phyloP scores from a whole-genome alignment of 1,284 basidiomycete genomes.

The Marasmius tenuissimus region DNA sequence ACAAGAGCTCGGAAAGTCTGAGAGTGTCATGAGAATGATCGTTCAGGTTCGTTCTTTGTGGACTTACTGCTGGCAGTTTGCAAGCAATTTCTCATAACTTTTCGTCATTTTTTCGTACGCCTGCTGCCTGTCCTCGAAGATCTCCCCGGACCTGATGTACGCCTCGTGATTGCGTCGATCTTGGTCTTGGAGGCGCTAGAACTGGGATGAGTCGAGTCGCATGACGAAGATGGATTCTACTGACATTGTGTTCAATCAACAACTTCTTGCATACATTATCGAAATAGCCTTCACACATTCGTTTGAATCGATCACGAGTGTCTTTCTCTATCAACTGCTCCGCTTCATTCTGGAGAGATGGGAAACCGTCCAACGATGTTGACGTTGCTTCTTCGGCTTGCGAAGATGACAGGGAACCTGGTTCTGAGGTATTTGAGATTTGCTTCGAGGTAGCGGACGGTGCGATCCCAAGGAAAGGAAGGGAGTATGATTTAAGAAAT shows the following conservation, averaged over 20 bases:
- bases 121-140: conserved; percentile 98
- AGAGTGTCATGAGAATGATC: neutral
- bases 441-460: conserved; percentile 57
- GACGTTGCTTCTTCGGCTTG: conserved; percentile 31
- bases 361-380: conserved; percentile 36
- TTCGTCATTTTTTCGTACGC: conserved; percentile 98
- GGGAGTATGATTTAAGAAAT: conserved; percentile 83
- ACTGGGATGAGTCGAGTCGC: conserved; percentile 6
- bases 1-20: conserved; percentile 88
- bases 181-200: conserved; percentile 90
- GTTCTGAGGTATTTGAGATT: conserved; percentile 50
- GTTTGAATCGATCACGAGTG: conserved; percentile 85
- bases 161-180: conserved; percentile 97
- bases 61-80: conserved; percentile 80
- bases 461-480: conserved; percentile 76
- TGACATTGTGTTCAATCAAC: conserved; percentile 86
- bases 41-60: neutral
- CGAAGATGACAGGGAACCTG: conserved; percentile 49
- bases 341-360: conserved; percentile 46
- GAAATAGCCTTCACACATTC: conserved; percentile 93
- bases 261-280: conserved; percentile 90
- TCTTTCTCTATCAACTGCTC: conserved; percentile 83
- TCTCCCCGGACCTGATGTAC: conserved; percentile 97
- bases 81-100: conserved; percentile 87
- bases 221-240: conserved; percentile 21